Evolutionary conservation across 768 basidiomycete species (phyloP).

Genomic region (Mycena polygramma): DNA sequence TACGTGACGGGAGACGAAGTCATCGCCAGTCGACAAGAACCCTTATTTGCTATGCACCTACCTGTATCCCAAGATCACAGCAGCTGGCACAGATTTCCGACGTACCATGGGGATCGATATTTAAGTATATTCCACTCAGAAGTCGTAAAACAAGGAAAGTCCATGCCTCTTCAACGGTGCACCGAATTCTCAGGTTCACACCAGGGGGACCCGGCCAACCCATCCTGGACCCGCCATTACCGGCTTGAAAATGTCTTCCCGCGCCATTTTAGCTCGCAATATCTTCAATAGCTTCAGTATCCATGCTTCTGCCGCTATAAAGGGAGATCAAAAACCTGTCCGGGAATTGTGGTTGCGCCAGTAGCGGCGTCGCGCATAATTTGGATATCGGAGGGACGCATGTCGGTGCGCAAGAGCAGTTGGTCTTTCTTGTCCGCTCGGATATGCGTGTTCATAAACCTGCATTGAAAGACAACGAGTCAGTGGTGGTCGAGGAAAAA

Average conservation of each 20-base stretch:
- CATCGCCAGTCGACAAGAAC: no score
- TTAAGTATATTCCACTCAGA: no score
- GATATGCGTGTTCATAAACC: slow-evolving; percentile 29
- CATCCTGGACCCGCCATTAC: not conserved
- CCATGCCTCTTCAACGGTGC: no score
- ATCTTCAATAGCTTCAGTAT: not conserved
- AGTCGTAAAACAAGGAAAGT: not conserved
- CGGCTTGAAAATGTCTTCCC: not conserved
- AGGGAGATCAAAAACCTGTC: not conserved
- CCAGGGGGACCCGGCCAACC: not conserved
- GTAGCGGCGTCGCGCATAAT: slow-evolving; percentile 14
- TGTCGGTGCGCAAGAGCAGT: slow-evolving; percentile 11
- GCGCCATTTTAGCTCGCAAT: slow-evolving; percentile 13
- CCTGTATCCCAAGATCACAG: no score
- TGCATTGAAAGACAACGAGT: not conserved
- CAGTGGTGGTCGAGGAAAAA: not conserved
- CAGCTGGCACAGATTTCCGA: no score
- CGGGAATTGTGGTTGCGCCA: not conserved
- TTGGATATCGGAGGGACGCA: slow-evolving; percentile 21
- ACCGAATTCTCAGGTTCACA: not conserved
- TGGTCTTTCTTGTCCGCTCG: slow-evolving; percentile 31
- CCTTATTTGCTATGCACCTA: no score
- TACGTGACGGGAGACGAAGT: no score
- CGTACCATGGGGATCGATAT: no score
- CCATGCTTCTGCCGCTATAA: no score